These are phyloP conservation scores for Mallotus repandus DNA, from an alignment of 441 rosid genomes.

Conservation along the genomic window DNA sequence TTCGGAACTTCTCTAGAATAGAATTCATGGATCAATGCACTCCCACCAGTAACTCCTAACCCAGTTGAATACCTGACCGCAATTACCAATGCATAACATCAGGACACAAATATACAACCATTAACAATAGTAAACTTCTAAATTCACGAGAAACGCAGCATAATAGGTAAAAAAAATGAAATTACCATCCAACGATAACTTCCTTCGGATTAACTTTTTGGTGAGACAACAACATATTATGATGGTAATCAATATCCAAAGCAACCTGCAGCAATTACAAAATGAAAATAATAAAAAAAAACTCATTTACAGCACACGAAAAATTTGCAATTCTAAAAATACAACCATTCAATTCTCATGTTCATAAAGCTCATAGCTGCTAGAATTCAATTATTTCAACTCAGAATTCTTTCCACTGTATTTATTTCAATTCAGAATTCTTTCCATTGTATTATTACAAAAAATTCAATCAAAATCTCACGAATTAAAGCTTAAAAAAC, in stretches of 20 bases:
- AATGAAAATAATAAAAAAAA: neutral
- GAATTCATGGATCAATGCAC: slow-evolving; percentile 91
- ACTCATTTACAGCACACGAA: too few species aligned
- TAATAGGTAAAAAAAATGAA: slow-evolving; percentile 16
- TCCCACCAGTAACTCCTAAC: slow-evolving; percentile 81
- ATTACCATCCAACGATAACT: slow-evolving; percentile 93
- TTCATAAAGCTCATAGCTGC: too few species aligned
- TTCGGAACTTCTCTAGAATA: slow-evolving; percentile 83
- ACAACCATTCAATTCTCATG: too few species aligned
- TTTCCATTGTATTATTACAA: too few species aligned
- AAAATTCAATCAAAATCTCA: too few species aligned
- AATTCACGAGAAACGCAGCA: neutral
- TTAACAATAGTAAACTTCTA: neutral
- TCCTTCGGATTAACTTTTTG: slow-evolving; percentile 92
- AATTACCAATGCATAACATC: slow-evolving; percentile 43
- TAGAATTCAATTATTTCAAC: too few species aligned
- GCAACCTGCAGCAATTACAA: slow-evolving; percentile 93
- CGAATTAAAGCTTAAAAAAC: too few species aligned
- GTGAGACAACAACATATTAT: slow-evolving; percentile 82
- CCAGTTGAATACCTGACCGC: slow-evolving; percentile 84
- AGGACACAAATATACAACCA: neutral
- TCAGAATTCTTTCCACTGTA: too few species aligned
- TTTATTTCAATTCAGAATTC: too few species aligned
- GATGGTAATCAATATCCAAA: slow-evolving; percentile 91
- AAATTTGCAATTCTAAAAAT: neutral